A percentile compares a stretch with the other conserved stretches of the same genome.
phyloP scores from a whole-genome alignment of 1,139 yeast species.

The Taiozyma onychis region DNA sequence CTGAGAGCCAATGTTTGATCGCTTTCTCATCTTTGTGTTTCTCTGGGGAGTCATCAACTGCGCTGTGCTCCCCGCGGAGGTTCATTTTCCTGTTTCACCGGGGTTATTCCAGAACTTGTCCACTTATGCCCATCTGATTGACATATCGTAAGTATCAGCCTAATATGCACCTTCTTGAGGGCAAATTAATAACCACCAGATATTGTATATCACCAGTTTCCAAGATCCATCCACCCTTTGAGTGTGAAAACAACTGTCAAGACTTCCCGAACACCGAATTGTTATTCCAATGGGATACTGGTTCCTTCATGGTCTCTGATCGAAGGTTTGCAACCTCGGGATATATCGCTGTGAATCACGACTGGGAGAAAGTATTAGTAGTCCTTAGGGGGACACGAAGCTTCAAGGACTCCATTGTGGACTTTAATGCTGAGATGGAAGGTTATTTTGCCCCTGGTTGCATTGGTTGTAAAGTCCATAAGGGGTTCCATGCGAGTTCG shows the following conservation, averaged over 20 bases:
- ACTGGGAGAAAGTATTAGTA: slow-evolving; percentile 27
- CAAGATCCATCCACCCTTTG: slow-evolving; percentile 36
- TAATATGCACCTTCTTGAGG: background rate
- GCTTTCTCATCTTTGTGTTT: background rate
- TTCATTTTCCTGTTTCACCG: slow-evolving; percentile 4
- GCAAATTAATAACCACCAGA: background rate
- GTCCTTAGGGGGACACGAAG: slow-evolving; percentile 46
- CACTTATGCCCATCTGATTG: slow-evolving; percentile 38
- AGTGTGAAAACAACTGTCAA: slow-evolving; percentile 39
- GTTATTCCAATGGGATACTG: slow-evolving; percentile 41
- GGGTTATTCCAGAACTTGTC: slow-evolving; percentile 11
- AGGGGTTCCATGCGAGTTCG: slow-evolving; percentile 39
- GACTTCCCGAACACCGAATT: slow-evolving; percentile 38
- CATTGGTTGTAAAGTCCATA: slow-evolving; percentile 39
- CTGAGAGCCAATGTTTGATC: background rate
- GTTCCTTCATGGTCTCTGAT: slow-evolving; percentile 18
- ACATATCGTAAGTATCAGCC: slow-evolving; percentile 30
- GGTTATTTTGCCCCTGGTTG: slow-evolving; percentile 24
- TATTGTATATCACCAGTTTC: slow-evolving; percentile 40
- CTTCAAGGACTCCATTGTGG: slow-evolving; percentile 40
- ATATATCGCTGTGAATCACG: slow-evolving; percentile 22
- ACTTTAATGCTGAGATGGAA: slow-evolving; percentile 36
- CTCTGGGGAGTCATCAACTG: background rate
- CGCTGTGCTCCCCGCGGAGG: background rate
- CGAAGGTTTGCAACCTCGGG: slow-evolving; percentile 34